phyloP scores from a whole-genome alignment of 2,329 filamentous ascomycete genomes.

The Monilinia fructigena region DNA sequence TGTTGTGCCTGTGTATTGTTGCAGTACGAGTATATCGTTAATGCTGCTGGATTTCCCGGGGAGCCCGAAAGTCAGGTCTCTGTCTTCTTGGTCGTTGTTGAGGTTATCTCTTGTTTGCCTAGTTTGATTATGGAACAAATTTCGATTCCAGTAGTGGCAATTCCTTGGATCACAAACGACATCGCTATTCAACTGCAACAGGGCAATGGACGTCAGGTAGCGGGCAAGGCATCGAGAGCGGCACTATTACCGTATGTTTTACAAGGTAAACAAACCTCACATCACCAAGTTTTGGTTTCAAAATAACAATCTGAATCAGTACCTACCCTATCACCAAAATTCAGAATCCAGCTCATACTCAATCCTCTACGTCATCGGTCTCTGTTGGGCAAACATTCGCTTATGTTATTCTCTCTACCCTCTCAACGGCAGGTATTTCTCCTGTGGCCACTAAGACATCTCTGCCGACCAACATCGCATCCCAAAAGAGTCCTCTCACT shows the following conservation, averaged over 20 bases:
- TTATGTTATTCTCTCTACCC: too few species aligned
- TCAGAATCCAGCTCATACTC: not conserved
- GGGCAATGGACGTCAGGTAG: not conserved
- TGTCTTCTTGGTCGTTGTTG: not conserved
- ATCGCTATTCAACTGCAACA: not conserved
- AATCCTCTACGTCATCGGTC: not conserved
- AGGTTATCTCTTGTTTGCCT: not conserved
- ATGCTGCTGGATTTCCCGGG: not conserved
- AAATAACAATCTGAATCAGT: too few species aligned
- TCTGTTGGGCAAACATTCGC: not conserved
- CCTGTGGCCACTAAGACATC: not conserved
- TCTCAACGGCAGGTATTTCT: not conserved
- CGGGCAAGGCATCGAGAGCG: too few species aligned
- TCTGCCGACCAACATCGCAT: too few species aligned
- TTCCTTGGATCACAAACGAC: not conserved
- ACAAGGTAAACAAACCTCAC: not conserved
- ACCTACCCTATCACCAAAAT: too few species aligned
- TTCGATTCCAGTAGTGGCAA: too few species aligned
- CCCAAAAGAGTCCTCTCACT: too few species aligned
- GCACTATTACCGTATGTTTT: not conserved
- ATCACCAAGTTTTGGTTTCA: rapidly evolving
- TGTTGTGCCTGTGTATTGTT: too few species aligned
- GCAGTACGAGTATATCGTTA: not conserved
- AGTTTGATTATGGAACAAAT: not conserved
- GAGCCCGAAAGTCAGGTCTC: not conserved